A percentile compares a stretch with the other conserved stretches of the same genome.
Conservation (phyloP, 768 basidiomycete species). For the Mycena albidolilacea region DNA sequence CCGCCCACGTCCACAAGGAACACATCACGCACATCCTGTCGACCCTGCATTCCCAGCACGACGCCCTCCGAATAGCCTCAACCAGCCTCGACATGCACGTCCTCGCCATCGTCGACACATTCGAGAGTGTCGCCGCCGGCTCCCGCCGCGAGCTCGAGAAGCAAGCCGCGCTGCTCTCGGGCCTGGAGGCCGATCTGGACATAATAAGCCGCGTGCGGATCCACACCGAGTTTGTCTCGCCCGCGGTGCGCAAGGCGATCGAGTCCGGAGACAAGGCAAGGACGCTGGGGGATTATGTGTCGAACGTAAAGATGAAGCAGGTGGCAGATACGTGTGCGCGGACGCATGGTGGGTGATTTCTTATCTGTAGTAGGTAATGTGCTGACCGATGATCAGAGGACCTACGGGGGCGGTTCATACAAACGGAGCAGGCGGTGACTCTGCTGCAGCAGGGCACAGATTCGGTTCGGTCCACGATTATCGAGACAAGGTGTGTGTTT, state of each 20-base stretch:
- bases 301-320: slow-evolving; percentile 82
- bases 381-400: slow-evolving; percentile 62
- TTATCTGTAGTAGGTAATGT: slow-evolving; percentile 5
- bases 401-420: slow-evolving; percentile 65
- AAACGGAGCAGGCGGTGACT: slow-evolving; percentile 67
- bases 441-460: slow-evolving; percentile 73
- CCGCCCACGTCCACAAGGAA: slow-evolving; percentile 76
- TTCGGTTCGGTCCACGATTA: slow-evolving; percentile 65
- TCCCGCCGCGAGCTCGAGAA: slow-evolving; percentile 77
- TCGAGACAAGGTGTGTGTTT: slow-evolving; percentile 60
- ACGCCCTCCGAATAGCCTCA: slow-evolving; percentile 82
- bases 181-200: slow-evolving; percentile 80
- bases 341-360: slow-evolving; percentile 71
- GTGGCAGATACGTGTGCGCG: slow-evolving; percentile 80
- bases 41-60: slow-evolving; percentile 75
- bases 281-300: slow-evolving; percentile 87
- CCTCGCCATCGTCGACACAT: slow-evolving; percentile 78
- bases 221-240: slow-evolving; percentile 83
- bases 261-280: slow-evolving; percentile 78
- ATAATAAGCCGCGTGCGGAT: slow-evolving; percentile 77
- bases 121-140: slow-evolving; percentile 70
- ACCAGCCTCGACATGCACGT: slow-evolving; percentile 80
- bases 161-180: slow-evolving; percentile 73
- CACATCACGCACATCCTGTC: slow-evolving; percentile 66
- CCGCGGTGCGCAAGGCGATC: slow-evolving; percentile 75